Percentiles rank a stretch among this genome's conserved stretches.
Conservation (phyloP, 2,329 filamentous ascomycete species). For the Dothideomycetidae sp. region DNA sequence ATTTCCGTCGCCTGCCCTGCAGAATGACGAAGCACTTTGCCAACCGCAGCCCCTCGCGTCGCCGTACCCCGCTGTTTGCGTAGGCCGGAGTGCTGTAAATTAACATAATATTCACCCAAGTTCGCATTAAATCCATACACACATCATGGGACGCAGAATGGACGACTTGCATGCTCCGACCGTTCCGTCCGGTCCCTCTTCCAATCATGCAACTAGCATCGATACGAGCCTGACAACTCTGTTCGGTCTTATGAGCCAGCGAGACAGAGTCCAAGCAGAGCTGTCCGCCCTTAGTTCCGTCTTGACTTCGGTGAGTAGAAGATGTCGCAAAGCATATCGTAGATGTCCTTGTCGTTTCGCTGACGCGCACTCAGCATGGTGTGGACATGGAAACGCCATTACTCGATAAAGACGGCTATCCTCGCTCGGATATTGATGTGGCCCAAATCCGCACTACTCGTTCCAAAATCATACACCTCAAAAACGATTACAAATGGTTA, state of each 20-base stretch:
- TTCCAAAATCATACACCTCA: constrained; percentile 72
- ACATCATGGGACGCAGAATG: constrained; percentile 43
- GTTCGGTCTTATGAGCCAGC: constrained; percentile 67
- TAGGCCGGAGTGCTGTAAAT: background rate
- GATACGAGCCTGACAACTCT: constrained; percentile 51
- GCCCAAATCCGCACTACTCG: constrained; percentile 92
- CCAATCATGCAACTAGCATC: constrained; percentile 28
- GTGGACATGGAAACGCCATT: constrained; percentile 86
- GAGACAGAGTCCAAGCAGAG: constrained; percentile 73
- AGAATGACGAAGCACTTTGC: too few relatives aligned
- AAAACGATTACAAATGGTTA: constrained; percentile 84
- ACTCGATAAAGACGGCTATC: constrained; percentile 80
- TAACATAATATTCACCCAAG: background rate
- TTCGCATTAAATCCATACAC: background rate
- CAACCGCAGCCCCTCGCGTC: too few relatives aligned
- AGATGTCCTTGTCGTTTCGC: too few relatives aligned
- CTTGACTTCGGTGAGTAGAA: constrained; percentile 72
- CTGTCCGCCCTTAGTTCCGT: constrained; percentile 71
- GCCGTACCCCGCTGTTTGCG: constrained; percentile 1
- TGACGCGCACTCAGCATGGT: too few relatives aligned
- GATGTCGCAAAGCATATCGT: too few relatives aligned
- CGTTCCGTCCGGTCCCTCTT: constrained; percentile 61
- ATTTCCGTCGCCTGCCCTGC: constrained; percentile 1
- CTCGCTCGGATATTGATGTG: constrained; percentile 84
- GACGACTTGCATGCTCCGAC: constrained; percentile 55